Percentiles rank a stretch among this genome's conserved stretches.
These are phyloP conservation scores for Lignosus rhinocerotis DNA, from an alignment of 1,284 basidiomycete genomes.

Conservation along the genomic window DNA sequence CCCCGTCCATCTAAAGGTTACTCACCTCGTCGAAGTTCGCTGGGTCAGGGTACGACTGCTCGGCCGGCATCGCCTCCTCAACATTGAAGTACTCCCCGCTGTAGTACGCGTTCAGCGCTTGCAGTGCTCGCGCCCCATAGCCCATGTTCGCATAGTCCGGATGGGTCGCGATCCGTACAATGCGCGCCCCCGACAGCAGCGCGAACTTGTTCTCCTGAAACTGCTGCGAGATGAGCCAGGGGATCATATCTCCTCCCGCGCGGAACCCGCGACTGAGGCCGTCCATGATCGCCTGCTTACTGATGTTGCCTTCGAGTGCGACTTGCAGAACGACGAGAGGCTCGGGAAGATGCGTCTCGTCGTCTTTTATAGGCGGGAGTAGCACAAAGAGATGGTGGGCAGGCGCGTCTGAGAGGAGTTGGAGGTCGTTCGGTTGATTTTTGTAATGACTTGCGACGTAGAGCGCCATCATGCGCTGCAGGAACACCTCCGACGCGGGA, in stretches of 20 bases:
- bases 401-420: constrained; percentile 95
- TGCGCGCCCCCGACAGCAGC: constrained; percentile 84
- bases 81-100: constrained; percentile 90
- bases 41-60: constrained; percentile 64
- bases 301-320: constrained; percentile 94
- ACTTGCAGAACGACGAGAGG: constrained; percentile 96
- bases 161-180: constrained; percentile 96
- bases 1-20: background rate
- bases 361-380: constrained; percentile 86
- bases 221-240: constrained; percentile 95
- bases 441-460: constrained; percentile 99
- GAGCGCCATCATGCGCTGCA: constrained; percentile 98
- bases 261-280: constrained; percentile 78
- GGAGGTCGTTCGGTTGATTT: constrained; percentile 98
- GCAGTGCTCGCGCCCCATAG: constrained; percentile 91
- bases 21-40: constrained; percentile 62
- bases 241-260: constrained; percentile 96
- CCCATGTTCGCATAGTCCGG: constrained; percentile 97
- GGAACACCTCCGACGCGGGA: constrained; percentile 93
- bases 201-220: constrained; percentile 98
- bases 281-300: constrained; percentile 85
- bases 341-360: constrained; percentile 85
- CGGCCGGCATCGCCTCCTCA: constrained; percentile 65
- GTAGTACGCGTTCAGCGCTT: constrained; percentile 89
- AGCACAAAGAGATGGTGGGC: constrained; percentile 97